Percentiles rank a stretch among this genome's conserved stretches.
Evolutionary conservation across 1,284 basidiomycete species (phyloP).

Genomic region (Austropuccinia psidii): DNA sequence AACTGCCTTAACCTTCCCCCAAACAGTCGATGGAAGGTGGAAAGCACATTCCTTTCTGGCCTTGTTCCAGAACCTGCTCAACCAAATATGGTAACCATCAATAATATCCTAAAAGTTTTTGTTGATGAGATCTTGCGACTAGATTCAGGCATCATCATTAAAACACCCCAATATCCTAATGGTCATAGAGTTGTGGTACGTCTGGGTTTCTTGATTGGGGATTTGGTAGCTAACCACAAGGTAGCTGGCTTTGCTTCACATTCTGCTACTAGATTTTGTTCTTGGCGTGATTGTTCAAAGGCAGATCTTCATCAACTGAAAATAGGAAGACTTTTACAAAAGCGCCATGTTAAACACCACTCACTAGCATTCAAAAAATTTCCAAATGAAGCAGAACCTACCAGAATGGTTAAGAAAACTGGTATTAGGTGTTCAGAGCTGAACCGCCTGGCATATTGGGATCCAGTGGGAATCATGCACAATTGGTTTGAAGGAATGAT

Average conservation of each 20-base stretch:
- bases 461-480: no score
- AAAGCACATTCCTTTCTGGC: not conserved
- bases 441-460: no score
- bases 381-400: no score
- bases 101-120: not conserved
- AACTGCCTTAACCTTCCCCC: slow-evolving; percentile 31
- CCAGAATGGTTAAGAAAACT: no score
- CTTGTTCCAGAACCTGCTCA: not conserved
- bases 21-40: not conserved
- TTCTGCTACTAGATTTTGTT: not conserved
- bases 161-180: not conserved
- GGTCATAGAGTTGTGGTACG: not conserved
- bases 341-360: no score
- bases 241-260: slow-evolving; percentile 15
- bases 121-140: not conserved
- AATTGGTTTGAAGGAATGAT: no score
- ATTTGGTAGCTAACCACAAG: slow-evolving; percentile 4
- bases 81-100: not conserved
- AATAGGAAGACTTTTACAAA: no score
- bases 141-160: not conserved
- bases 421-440: no score
- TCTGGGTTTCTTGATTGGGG: not conserved
- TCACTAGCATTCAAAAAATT: no score
- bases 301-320: no score
- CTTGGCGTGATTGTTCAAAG: no score